Evolutionary conservation across 768 basidiomycete genomes (phyloP), one percentile per base, ranked within the genome.

Genomic region (Boletus vermiculosoides): DNA sequence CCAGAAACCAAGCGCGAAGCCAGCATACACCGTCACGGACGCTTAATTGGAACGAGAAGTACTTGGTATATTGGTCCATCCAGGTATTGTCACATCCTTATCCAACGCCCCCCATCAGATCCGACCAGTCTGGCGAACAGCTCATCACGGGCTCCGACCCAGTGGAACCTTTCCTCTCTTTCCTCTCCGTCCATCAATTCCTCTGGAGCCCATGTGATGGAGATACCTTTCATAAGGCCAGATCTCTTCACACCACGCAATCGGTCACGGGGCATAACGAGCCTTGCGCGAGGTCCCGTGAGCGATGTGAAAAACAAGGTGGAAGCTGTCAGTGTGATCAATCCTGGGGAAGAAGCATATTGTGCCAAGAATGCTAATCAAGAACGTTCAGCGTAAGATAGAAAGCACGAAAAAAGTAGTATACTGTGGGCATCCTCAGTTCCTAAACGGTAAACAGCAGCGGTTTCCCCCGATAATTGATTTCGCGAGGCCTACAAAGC

Each of bases 91-190:
- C 70, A 82, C 30, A 78, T 64, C 59, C 74, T 79, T 54, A 78
- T 67, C 84, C 84, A 85, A 31, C 74, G 74, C 45, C 70, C 71
- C 22, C 79, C 79, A 30, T 78, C 77, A 60, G 71, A 69, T 16
- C 83, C 83, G 18, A 87, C 76, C 13, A 89, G 76, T 56, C 85
- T 71, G 44, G 83, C 83, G 67, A 89, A 88, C 18, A 88, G 66
- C 46, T 88, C 86, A 67, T 88, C 85, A 6, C 86, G 80, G 25
- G 72, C 76, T 33, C 80, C 81, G 39, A 88, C 77, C 82, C 84
- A 86, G 18, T 71, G 58, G 63, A 88, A 86, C 61, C 71, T 81
- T 50, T 83, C 84, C 52, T 82, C 80, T 52, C 71, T 76, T 55
- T 76, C 76, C 33, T 66, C 68, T 16, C 63, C 67, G n/a, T 61